A percentile compares a stretch with the other conserved stretches of the same genome.
Conservation (phyloP, 1,139 yeast genomes). For the Komagataea norvegica region DNA sequence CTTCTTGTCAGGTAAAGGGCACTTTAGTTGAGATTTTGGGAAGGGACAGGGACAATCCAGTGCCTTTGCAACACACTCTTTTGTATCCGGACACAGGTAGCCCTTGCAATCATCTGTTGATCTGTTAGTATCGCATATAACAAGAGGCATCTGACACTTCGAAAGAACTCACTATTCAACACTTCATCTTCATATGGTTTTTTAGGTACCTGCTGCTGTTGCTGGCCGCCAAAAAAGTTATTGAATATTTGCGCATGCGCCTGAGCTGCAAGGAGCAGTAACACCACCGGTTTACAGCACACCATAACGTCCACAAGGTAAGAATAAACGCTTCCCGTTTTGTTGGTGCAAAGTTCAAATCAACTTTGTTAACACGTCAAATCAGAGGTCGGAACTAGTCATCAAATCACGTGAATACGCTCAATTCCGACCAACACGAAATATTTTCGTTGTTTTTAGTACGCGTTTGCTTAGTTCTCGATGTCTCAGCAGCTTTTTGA, state of each 20-base stretch:
- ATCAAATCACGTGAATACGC: too few relatives aligned
- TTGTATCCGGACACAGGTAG: conserved; percentile 80
- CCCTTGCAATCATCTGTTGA: conserved; percentile 46
- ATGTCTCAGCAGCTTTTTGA: too few relatives aligned
- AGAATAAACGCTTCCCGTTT: too few relatives aligned
- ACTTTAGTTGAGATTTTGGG: conserved; percentile 79
- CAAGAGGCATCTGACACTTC: background rate
- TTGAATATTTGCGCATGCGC: conserved; percentile 27
- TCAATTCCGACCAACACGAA: too few relatives aligned
- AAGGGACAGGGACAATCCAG: conserved; percentile 86
- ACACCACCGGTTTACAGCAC: background rate
- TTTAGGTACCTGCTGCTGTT: conserved; percentile 31
- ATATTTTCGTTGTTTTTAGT: too few relatives aligned
- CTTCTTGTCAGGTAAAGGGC: conserved; percentile 64
- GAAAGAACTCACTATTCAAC: conserved; percentile 27
- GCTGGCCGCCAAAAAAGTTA: conserved; percentile 28
- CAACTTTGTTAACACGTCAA: too few relatives aligned
- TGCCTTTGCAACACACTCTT: conserved; percentile 65
- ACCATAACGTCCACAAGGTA: too few relatives aligned
- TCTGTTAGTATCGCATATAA: conserved; percentile 2
- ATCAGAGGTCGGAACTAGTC: too few relatives aligned
- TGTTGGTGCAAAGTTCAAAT: too few relatives aligned
- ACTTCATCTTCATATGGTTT: conserved; percentile 35
- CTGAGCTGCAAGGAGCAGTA: conserved; percentile 2
- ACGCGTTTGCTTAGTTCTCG: too few relatives aligned